A percentile compares a stretch with the other conserved stretches of the same genome.
These are phyloP conservation scores for Aspergillus udagawae DNA, from an alignment of 2,329 filamentous ascomycete species.

Conservation along the genomic window DNA sequence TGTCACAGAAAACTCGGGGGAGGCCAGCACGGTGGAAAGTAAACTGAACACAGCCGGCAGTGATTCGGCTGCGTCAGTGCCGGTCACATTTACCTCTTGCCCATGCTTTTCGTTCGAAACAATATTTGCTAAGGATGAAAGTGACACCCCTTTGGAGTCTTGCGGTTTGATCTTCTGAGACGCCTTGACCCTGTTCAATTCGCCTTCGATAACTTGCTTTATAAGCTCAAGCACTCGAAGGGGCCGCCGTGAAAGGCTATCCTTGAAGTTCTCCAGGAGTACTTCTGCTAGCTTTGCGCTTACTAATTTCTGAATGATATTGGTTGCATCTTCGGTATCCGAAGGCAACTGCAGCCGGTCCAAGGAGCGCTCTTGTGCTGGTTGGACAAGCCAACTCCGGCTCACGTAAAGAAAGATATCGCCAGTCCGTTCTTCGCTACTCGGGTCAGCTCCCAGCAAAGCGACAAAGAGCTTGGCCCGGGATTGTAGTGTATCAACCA, in stretches of 20 bases:
- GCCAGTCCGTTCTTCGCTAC: constrained; percentile 36
- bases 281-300: constrained; percentile 41
- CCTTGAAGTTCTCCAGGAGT: constrained; percentile 40
- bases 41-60: constrained; percentile 41
- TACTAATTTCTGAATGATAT: constrained; percentile 34
- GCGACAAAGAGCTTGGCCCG: constrained; percentile 36
- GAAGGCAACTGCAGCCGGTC: constrained; percentile 11
- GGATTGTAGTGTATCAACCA: constrained; percentile 33
- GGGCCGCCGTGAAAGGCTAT: constrained; percentile 39
- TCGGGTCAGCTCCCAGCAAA: constrained; percentile 36
- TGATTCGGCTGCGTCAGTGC: constrained; percentile 31
- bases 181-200: constrained; percentile 19
- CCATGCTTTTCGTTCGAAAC: constrained; percentile 16
- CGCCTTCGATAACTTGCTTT: constrained; percentile 39
- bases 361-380: constrained; percentile 8
- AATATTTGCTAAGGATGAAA: constrained; percentile 37
- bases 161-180: constrained; percentile 2
- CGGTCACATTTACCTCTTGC: constrained; percentile 9
- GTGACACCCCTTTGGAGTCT: constrained; percentile 22
- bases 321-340: constrained; percentile 20
- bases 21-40: constrained; percentile 40
- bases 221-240: constrained; percentile 38
- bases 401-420: constrained; percentile 43
- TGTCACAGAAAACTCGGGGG: constrained; percentile 36
- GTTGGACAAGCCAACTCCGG: constrained; percentile 37